Base-by-base conservation (phyloP, 2,329 filamentous ascomycete species). In the Cryoendolithus antarcticus region DNA sequence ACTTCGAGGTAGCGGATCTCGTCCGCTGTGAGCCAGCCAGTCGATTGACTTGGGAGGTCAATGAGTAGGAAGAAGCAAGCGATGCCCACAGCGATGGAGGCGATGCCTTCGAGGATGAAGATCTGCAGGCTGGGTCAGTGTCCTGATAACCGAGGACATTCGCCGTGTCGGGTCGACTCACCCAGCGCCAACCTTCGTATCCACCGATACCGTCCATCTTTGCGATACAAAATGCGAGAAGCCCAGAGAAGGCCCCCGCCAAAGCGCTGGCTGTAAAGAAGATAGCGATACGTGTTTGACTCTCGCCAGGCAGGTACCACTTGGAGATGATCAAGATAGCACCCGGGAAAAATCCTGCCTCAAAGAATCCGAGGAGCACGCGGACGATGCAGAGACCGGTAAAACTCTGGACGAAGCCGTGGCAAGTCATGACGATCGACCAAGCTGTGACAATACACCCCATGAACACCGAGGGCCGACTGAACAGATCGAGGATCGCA, bases 311-410 rank as follows among this genome's bases (percentile, higher is more conserved):
- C 36, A 55, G 55, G 37, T 61, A 60, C 54, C 54, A 61, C 44
- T 52, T 51, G 9, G 40, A 30, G 24, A 41, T 34, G 30, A 49
- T 48, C 35, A 47, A 51, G 8, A 50, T 48, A 5, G 52, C 50
- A 29, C 53, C 53, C 9, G 77, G 77, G 45, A 79, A 79, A 4
- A 77, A 61, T 31, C 74, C 76, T 31, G 72, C 74, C 45, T 62
- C 59, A 13, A 60, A 60, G 8, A 61, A 40, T 3, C 59, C 59
- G 1, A 62, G 42, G 4, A 60, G 34, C 1, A 60, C 66, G 11
- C 69, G 65, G 9, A 55, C 45, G 11, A 49, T 52, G 15, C 39
- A 43, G 11, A 41, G 34, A 2, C 48, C 41, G 5, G 52, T 48
- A 37, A 65, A 72, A 50, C 61, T 68, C 9, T 62, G 49, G n/a